Base-by-base conservation (phyloP, 1,139 yeast genomes). In the Candida pseudoviswanathii region DNA sequence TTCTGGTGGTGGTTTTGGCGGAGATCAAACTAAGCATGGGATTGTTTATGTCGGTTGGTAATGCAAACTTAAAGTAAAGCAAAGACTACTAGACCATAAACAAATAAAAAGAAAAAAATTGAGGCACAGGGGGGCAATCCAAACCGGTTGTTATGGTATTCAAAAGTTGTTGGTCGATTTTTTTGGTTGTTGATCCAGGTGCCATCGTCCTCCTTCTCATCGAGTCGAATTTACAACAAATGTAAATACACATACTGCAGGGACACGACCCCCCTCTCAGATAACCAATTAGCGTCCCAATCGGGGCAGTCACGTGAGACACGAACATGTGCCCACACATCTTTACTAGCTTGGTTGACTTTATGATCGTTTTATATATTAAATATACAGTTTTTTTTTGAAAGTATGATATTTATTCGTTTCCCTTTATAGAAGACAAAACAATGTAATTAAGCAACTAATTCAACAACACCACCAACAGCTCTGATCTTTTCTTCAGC, bases 401-500 rank as follows among this genome's bases (percentile, higher is more conserved):
- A 16, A 16, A 16, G 16, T 16, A 16, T 16, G 16, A 16, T 16
- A 16, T 16, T 16, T 44, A 36, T 44, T 44, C 36, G 22, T 44
- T 38, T 9, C 16, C 40, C 40, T 27, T 26, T 43, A 25, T 9
- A 24, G 11, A 26, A 36, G 21, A 42, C 33, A 34, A 32, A 42
- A 36, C 32, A 33, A 37, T 11, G 26, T 44, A 56, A 47, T 88
- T 90, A 94, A 80, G 99, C 99, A 78, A 94, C 80, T 77, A 94
- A 89, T 85, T 94, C 99, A 78, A 94, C 96, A 75, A 88, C 99
- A 88, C 99, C 99, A 84, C 99, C 99, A 74, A 87, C 99, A 75
- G 96, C 98, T 86, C 89, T 90, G 85, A 95, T 95, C 86, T 94
- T 95, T 84, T 94, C 92, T 86, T 95, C 99, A 76, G 99, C 99